Conservation (phyloP, 1,284 basidiomycete genomes). For the Ganoderma sinense region DNA sequence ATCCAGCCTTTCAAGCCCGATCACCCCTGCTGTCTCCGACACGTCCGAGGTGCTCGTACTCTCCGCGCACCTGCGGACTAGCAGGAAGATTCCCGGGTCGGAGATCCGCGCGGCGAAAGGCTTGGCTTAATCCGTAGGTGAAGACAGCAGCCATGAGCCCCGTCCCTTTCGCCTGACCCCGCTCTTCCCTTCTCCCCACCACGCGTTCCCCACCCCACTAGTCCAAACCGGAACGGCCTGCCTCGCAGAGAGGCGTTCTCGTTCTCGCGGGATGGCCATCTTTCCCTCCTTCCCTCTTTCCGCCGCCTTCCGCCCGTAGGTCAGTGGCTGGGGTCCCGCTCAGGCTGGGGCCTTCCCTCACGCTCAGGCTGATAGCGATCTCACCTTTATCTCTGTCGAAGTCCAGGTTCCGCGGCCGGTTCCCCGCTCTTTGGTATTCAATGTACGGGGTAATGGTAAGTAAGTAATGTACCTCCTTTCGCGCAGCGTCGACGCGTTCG, state of each 20-base stretch:
- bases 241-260: background rate
- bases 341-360: background rate
- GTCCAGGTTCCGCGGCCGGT: background rate
- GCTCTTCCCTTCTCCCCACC: background rate
- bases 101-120: background rate
- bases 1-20: background rate
- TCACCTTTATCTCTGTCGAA: background rate
- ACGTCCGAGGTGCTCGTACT: background rate
- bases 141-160: background rate
- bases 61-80: background rate
- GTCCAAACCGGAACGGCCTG: background rate
- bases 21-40: background rate
- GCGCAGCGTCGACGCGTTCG: background rate
- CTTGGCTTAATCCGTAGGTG: background rate
- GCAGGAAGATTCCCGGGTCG: background rate
- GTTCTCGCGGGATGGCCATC: background rate
- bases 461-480: background rate
- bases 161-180: background rate
- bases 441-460: too few species aligned
- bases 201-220: background rate
- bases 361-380: background rate
- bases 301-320: background rate
- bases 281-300: background rate
- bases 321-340: conserved; percentile 1
- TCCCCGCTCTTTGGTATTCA: background rate